Base-by-base conservation (phyloP, 768 basidiomycete species). In the Kwoniella sp. region DNA sequence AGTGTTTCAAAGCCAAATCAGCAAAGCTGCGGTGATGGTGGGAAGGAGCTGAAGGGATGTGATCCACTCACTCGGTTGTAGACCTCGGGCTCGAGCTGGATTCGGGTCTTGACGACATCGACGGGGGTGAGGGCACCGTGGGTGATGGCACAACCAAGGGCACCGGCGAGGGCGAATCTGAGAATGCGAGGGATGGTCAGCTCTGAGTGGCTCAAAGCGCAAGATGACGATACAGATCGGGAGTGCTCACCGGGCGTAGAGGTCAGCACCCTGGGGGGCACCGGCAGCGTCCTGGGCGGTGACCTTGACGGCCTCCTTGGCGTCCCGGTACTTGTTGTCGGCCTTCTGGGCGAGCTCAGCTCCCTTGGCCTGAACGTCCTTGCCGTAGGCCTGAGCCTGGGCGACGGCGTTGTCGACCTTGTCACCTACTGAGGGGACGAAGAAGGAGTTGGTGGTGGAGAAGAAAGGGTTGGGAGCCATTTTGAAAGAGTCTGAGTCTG, bases 31-130 rank as follows among this genome's bases (percentile, higher is more conserved):
- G 23, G 29, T 41, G 53, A 50, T 53, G 34, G 20, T 17, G 51
- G 52, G 28, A 58, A 45, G 4, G 12, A 9, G n/a, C n/a, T n/a
- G n/a, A n/a, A n/a, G n/a, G n/a, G n/a, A n/a, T n/a, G n/a, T n/a
- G n/a, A n/a, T n/a, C n/a, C n/a, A 69, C 75, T 70, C 53, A 80
- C 79, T 69, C 71, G 73, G 79, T 80, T 80, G 79, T 80, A 80
- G 25, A 80, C 75, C 73, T 80, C 79, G 68, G 79, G 79, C 81
- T 91, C 90, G 30, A 99, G 85, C 79, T 99, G 96, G 89, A 98
- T 95, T 47, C 96, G 90, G 31, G 96, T 99, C 84, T 99, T 97
- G 79, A 97, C 92, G 78, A 95, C 93, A 91, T 95, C 92, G 92
- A 80, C 53, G 67, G 81, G 81, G 66, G 77, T 79, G 34, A 80